Evolutionary conservation across 768 basidiomycete species (phyloP).

Genomic region (Auriculariales sp.): DNA sequence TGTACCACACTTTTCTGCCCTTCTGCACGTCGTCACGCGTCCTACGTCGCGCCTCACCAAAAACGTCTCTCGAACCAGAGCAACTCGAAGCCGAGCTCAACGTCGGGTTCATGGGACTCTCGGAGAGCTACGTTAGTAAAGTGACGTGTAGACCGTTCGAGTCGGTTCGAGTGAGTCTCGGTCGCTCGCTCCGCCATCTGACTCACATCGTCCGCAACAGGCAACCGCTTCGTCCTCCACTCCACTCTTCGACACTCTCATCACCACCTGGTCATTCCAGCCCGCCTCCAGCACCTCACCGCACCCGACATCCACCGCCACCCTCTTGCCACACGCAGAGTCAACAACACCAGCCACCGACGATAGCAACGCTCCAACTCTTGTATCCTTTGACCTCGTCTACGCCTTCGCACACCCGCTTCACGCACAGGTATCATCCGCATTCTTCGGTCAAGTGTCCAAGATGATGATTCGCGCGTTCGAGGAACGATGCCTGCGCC

Average conservation of each 20-base stretch:
- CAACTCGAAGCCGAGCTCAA: slow-evolving; percentile 74
- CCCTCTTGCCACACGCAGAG: not conserved
- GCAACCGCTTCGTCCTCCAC: slow-evolving; percentile 59
- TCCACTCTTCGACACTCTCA: slow-evolving; percentile 57
- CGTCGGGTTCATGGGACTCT: slow-evolving; percentile 76
- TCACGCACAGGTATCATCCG: slow-evolving; percentile 66
- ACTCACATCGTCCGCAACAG: slow-evolving; percentile 20
- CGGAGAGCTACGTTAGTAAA: slow-evolving; percentile 74
- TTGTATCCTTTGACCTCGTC: slow-evolving; percentile 70
- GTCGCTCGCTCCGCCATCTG: slow-evolving; percentile 3
- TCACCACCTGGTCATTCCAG: slow-evolving; percentile 62
- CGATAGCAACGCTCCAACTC: slow-evolving; percentile 35
- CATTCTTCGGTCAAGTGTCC: slow-evolving; percentile 79
- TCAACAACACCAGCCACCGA: not conserved
- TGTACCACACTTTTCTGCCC: slow-evolving; percentile 79
- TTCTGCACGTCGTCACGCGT: slow-evolving; percentile 70
- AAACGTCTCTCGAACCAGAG: slow-evolving; percentile 13
- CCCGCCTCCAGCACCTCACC: slow-evolving; percentile 32
- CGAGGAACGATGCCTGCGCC: slow-evolving; percentile 60
- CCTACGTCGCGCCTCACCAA: slow-evolving; percentile 23
- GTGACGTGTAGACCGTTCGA: slow-evolving; percentile 70
- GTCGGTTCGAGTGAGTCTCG: slow-evolving; percentile 55
- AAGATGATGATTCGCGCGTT: slow-evolving; percentile 87
- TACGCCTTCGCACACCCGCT: slow-evolving; percentile 82
- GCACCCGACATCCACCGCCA: slow-evolving; percentile 16